Base-by-base conservation (phyloP, 2,329 filamentous ascomycete species). In the Botryotinia convoluta region DNA sequence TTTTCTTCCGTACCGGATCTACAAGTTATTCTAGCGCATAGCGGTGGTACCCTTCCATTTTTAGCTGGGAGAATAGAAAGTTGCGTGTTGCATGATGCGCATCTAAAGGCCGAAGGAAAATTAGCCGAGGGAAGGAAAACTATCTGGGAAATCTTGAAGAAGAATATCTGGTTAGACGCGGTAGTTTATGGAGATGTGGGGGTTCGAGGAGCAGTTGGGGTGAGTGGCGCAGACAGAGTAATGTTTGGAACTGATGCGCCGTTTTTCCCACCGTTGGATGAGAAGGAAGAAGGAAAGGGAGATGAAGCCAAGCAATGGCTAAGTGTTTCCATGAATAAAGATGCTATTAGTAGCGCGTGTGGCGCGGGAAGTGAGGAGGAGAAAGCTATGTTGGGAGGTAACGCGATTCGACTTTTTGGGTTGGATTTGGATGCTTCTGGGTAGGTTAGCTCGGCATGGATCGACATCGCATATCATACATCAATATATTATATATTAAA, bases 41-140 rank as follows among this genome's bases (percentile, higher is more conserved):
- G 92, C 37, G 95, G 95, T 1, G 95, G 95, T 3, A 95, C 94
- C 0, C 84, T 98, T 65, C 95, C 95, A 0, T 97, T 97, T 81
- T 84, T 98, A 3, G 95, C 94, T 0, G 95, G 95, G 0, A 86
- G 95, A 42, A 94, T 97, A 69, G 94, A 97, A 83, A 95, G 92
- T 80, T 97, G 94, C 80, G 90, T 97, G 71, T 82, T 89, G 73
- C 95, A 97, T 83, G 94, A 97, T 79, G 91, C 89, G 0, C 90
- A 94, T 79, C 86, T 97, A 57, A 88, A 91, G 72, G 84, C 86
- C 1, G 87, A 90, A 74, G 91, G 90, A 16, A 89, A 87, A 79
- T 83, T 86, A 1, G 82, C 84, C 20, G 79, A 82, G 32, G 78
- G 75, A 4, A 83, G 90, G 74, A 83, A 86, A 72, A 85, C 85